Base-by-base conservation (phyloP, 164 flowering plant species). In the Chimonanthus salicifolius region DNA sequence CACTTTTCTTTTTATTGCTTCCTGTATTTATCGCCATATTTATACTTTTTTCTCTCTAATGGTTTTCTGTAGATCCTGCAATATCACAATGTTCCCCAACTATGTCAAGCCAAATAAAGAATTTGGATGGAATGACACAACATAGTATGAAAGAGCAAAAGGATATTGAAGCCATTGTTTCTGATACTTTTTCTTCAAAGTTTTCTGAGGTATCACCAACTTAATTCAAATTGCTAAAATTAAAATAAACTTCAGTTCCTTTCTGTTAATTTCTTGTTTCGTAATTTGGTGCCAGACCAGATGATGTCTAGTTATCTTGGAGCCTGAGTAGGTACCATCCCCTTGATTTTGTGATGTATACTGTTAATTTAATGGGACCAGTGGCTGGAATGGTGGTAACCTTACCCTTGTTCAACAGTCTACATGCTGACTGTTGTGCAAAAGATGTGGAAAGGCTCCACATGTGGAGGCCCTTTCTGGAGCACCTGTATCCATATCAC, bases 1-100 rank as follows among this genome's bases (percentile, higher is more conserved):
- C 15, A 54, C 5, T 54, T 16, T 54, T 54, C n/a, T 3, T 54
- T 54, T 54, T 54, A 13, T 54, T 54, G 16, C 60, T n/a, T n/a
- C 60, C 11, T 54, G 16, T 54, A 54, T 54, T 54, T 54, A 10
- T 54, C 16, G 8, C 11, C 10, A 3, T 54, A n/a, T 10, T 54
- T 54, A 54, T 11, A 54, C 16, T 54, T 54, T 33, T 33, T 33
- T 33, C 33, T 33, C 33, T 54, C 60, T n/a, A 65, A 4, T 45
- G 54, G 47, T 54, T 51, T 71, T 33, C 33, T 82, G 81, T 73
- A 94, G 98, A 92, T 84, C 98, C 97, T 60, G 77, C 87, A 47
- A 73, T 81, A 71, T 82, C 88, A 54, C 74, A 77, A 47, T 69
- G 79, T 76, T 67, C 84, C 46, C 47, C 80, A 33, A 69, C 62